Conservation (phyloP, 371 early-diverging fungal genomes). For the Actinomortierella wolfii region DNA sequence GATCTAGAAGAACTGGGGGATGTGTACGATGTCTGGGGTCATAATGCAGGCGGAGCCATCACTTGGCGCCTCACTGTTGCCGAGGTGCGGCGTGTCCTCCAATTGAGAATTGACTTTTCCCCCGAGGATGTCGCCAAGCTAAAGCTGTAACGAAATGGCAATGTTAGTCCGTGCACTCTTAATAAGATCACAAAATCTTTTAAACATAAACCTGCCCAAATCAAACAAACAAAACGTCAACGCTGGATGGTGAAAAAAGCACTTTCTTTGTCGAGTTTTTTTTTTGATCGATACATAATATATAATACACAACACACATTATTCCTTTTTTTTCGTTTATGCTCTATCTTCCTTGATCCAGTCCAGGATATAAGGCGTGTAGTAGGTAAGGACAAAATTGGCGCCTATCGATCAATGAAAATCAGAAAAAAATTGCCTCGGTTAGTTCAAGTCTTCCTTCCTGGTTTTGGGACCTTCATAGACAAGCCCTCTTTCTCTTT, state of each 20-base stretch:
- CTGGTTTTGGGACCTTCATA: too few relatives aligned
- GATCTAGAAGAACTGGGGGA: constrained; percentile 81
- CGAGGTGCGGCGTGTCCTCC: constrained; percentile 63
- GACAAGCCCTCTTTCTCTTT: too few relatives aligned
- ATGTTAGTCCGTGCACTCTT: too few relatives aligned
- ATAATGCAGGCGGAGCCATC: constrained; percentile 59
- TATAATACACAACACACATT: too few relatives aligned
- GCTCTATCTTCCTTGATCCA: constrained; percentile 67
- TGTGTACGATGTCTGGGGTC: constrained; percentile 76
- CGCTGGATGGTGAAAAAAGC: too few relatives aligned
- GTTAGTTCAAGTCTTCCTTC: constrained; percentile 1
- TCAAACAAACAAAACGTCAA: too few relatives aligned
- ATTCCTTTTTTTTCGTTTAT: neutral
- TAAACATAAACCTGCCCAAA: too few relatives aligned
- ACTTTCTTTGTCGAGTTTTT: too few relatives aligned
- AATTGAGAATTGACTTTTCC: constrained; percentile 52
- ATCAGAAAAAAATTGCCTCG: neutral
- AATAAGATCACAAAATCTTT: too few relatives aligned
- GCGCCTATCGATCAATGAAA: constrained; percentile 54
- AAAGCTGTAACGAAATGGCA: constrained; percentile 47
- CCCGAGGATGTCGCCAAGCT: constrained; percentile 52
- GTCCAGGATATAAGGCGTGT: constrained; percentile 89
- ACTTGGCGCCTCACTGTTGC: constrained; percentile 69
- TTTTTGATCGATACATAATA: too few relatives aligned
- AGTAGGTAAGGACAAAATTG: constrained; percentile 91